Conservation (phyloP, 495 filamentous ascomycete species). For the Penicilliopsis zonata region DNA sequence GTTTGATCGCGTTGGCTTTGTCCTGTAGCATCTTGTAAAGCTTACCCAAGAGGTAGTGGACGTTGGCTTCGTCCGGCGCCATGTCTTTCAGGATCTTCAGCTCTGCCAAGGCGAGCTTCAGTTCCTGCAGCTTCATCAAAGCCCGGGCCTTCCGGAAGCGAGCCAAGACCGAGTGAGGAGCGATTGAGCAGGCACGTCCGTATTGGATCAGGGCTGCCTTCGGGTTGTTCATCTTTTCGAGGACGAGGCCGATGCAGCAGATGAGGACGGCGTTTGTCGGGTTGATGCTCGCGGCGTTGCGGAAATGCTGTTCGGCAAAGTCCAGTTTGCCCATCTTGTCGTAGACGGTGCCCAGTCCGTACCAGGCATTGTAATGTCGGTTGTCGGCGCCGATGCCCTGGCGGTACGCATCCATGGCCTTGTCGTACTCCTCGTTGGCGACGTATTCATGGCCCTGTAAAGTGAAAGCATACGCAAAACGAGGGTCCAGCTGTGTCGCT, state of each 20-base stretch:
- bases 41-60: conserved; percentile 84
- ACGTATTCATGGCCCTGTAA: conserved; percentile 94
- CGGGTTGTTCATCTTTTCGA: conserved; percentile 76
- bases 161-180: conserved; percentile 69
- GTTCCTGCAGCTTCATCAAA: conserved; percentile 63
- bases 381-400: conserved; percentile 70
- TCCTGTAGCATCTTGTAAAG: conserved; percentile 72
- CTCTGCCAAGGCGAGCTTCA: conserved; percentile 60
- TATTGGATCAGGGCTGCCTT: conserved; percentile 70
- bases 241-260: conserved; percentile 78
- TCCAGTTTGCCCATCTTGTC: conserved; percentile 92
- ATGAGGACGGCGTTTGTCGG: conserved; percentile 83
- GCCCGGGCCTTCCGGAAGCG: conserved; percentile 88
- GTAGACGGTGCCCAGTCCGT: conserved; percentile 84
- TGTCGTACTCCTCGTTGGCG: conserved; percentile 95
- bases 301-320: conserved; percentile 81
- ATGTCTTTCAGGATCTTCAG: conserved; percentile 75
- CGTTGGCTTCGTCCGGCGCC: conserved; percentile 88
- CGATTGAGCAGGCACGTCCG: conserved; percentile 62
- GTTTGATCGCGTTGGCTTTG: conserved; percentile 70
- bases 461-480: conserved; percentile 91
- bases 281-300: conserved; percentile 74
- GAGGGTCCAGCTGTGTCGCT: conserved; percentile 78
- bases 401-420: conserved; percentile 75
- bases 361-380: conserved; percentile 95